Evolutionary conservation across 208 protist genomes (phyloP).

Genomic region (Crithidia thermophila): DNA sequence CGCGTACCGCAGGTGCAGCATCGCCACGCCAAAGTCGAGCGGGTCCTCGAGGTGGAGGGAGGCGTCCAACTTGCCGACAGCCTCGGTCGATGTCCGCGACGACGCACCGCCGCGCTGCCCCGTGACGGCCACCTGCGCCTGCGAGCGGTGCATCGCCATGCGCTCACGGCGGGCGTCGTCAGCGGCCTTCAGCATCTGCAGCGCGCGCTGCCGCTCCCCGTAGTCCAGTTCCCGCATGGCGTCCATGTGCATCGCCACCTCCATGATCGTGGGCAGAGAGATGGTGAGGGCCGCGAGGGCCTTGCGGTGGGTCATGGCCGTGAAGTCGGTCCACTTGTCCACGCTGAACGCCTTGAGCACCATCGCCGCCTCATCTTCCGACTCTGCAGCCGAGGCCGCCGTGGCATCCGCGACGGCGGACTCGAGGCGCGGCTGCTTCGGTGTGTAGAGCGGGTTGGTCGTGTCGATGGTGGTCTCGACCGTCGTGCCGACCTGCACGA

Average conservation of each 20-base stretch:
- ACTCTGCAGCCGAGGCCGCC: neutral
- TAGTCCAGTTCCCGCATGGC: conserved; percentile 44
- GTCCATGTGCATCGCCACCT: conserved; percentile 73
- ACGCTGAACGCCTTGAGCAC: conserved; percentile 47
- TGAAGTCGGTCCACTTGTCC: conserved; percentile 41
- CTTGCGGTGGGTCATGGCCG: conserved; percentile 61
- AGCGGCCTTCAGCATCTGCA: conserved; percentile 68
- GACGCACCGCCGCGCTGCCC: neutral
- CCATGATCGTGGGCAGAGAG: conserved; percentile 65
- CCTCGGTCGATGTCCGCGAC: neutral
- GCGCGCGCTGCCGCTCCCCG: conserved; percentile 48
- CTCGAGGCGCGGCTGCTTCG: neutral
- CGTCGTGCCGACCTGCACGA: conserved; percentile 38
- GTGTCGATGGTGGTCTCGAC: conserved; percentile 35
- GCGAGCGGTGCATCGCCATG: conserved; percentile 45
- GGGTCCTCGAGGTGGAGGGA: conserved; percentile 76
- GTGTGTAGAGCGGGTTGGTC: conserved; percentile 40
- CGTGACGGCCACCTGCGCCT: conserved; percentile 31
- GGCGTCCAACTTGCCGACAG: conserved; percentile 47
- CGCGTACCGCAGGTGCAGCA: conserved; percentile 86
- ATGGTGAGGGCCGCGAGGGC: conserved; percentile 67
- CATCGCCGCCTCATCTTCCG: conserved; percentile 16
- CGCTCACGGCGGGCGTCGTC: conserved; percentile 75
- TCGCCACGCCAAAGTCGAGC: conserved; percentile 70
- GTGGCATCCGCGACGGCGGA: neutral